Evolutionary conservation across 1,284 basidiomycete genomes (phyloP).

Genomic region (Vanrija pseudolonga): DNA sequence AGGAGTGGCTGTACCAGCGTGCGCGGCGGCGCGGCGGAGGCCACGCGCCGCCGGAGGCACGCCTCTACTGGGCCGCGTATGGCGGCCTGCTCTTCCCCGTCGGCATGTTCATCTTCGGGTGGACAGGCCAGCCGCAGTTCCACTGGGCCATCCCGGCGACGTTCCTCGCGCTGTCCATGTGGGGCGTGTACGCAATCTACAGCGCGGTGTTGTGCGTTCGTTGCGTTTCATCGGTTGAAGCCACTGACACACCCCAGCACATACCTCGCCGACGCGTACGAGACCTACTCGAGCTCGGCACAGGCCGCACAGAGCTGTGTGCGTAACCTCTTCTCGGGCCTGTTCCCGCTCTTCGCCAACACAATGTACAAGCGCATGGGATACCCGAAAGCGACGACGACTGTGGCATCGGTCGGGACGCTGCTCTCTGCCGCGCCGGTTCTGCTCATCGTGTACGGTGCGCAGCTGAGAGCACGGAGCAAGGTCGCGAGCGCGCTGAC

Average conservation of each 20-base stretch:
- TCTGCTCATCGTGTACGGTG: constrained; percentile 41
- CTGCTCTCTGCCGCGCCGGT: constrained; percentile 40
- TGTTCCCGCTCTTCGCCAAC: constrained; percentile 42
- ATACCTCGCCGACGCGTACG: constrained; percentile 45
- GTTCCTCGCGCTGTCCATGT: constrained; percentile 24
- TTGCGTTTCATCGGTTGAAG: too few species aligned
- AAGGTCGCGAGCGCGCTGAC: constrained; percentile 40
- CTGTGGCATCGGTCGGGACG: constrained; percentile 40
- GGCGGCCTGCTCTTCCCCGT: constrained; percentile 45
- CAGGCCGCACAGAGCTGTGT: constrained; percentile 47
- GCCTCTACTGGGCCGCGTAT: constrained; percentile 48
- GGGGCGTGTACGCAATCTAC: constrained; percentile 41
- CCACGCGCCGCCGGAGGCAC: constrained; percentile 50
- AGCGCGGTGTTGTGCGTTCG: constrained; percentile 36
- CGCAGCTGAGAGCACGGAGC: constrained; percentile 36
- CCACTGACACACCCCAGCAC: too few species aligned
- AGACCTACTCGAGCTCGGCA: constrained; percentile 46
- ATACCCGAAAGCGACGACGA: constrained; percentile 40
- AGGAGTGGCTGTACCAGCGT: constrained; percentile 34
- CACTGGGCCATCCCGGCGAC: constrained; percentile 39
- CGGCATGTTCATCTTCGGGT: constrained; percentile 35
- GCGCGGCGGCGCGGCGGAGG: constrained; percentile 30
- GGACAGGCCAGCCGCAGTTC: constrained; percentile 36
- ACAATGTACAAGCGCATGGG: constrained; percentile 42
- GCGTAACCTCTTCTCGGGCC: constrained; percentile 38